phyloP scores from a whole-genome alignment of 805 yeast species.

The Lipomyces japonicus region DNA sequence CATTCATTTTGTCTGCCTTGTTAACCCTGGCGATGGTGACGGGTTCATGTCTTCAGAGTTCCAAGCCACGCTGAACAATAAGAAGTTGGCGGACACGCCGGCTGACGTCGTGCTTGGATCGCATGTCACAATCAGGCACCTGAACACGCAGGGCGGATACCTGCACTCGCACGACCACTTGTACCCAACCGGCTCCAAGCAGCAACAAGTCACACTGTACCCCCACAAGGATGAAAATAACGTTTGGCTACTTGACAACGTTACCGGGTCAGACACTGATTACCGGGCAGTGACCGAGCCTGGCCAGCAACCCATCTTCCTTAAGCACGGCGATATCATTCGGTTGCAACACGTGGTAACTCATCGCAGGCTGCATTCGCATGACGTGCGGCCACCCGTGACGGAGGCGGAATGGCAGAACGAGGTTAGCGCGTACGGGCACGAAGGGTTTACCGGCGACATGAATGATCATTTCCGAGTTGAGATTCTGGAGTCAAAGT shows the following conservation, averaged over 20 bases:
- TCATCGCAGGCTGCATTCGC: slow-evolving; percentile 64
- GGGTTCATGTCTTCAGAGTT: slow-evolving; percentile 63
- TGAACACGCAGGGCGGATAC: slow-evolving; percentile 66
- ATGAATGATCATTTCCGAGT: slow-evolving; percentile 68
- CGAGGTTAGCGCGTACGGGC: slow-evolving; percentile 75
- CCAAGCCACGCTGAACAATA: slow-evolving; percentile 54
- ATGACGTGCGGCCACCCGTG: slow-evolving; percentile 77
- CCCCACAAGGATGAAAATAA: slow-evolving; percentile 63
- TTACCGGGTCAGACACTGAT: slow-evolving; percentile 29
- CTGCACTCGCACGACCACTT: slow-evolving; percentile 69
- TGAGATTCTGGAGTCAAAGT: slow-evolving; percentile 44
- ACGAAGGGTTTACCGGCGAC: slow-evolving; percentile 58
- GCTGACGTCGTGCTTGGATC: slow-evolving; percentile 73
- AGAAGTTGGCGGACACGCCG: slow-evolving; percentile 45
- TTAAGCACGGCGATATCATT: slow-evolving; percentile 55
- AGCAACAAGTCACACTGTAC: slow-evolving; percentile 77
- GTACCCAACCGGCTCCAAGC: slow-evolving; percentile 62
- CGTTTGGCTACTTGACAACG: slow-evolving; percentile 57
- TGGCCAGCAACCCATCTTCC: slow-evolving; percentile 46
- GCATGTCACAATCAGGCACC: slow-evolving; percentile 66
- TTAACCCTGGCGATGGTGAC: slow-evolving; percentile 55
- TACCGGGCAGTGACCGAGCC: slow-evolving; percentile 33
- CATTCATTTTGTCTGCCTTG: slow-evolving; percentile 49
- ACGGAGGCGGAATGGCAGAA: slow-evolving; percentile 86
- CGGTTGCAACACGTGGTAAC: slow-evolving; percentile 70